Evolutionary conservation across 164 flowering plant genomes (phyloP), one percentile per base, ranked within the genome.

Genomic region (Houttuynia cordata): DNA sequence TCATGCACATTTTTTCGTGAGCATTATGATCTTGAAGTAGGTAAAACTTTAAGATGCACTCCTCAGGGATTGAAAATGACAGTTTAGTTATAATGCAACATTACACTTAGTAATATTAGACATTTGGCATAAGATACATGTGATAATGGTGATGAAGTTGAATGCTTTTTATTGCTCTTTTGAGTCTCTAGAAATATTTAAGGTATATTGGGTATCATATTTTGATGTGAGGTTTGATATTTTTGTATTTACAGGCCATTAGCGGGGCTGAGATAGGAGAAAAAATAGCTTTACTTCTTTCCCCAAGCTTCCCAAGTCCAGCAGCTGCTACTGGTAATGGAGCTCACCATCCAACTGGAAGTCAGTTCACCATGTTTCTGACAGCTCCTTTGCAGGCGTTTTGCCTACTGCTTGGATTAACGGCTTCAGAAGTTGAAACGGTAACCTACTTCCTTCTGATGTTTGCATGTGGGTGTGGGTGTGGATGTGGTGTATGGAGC

Each of bases 351-450:
- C 71, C 78, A 24, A 70, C 65, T 75, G 99, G 96, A 62, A 86
- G 89, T 72, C 74, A 80, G 39, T 88, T 93, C 75, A 86, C 99
- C 53, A 71, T 78, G 71, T 93, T 93, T 58, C 90, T 90, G 41
- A 82, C 96, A 19, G 79, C 89, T 68, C 99, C 99, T 10, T 62
- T 93, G 75, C 99, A 88, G 68, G 90, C 97, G 34, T 90, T 93
- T 60, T 83, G 88, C 69, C 68, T 77, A 49, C 63, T 93, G 72
- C 72, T 93, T 67, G 99, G 96, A 42, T 59, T 77, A 62, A 71
- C 87, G 41, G 81, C 83, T 57, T 75, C 90, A 56, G 85, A 79
- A 49, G 49, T 82, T 47, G 83, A 86, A 30, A 81, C 70, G 94
- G 99, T 88, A 42, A 42, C 73, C 67, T 40, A 10, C 30, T 13